These are phyloP conservation scores for Phellopilus nigrolimitatus DNA, from an alignment of 1,284 basidiomycete genomes.

Conservation along the genomic window DNA sequence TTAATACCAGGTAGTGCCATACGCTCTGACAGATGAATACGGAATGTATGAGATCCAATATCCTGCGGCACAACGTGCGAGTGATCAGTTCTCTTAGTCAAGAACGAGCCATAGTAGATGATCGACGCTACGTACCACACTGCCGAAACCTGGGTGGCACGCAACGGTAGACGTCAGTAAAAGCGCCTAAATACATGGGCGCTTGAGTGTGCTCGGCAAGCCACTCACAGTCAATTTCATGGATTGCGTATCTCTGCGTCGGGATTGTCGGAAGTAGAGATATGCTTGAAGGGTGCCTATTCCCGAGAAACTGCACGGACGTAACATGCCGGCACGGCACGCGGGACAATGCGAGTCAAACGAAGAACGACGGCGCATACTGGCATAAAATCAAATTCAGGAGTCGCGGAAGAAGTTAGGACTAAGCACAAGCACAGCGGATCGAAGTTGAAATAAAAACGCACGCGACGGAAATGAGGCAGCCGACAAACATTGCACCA, in stretches of 20 bases:
- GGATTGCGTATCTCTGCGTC: slow-evolving; percentile 6
- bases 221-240: slow-evolving; percentile 14
- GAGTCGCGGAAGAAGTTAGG: neutral
- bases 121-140: slow-evolving; percentile 12
- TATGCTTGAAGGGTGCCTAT: slow-evolving; percentile 17
- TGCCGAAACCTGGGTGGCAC: slow-evolving; percentile 14
- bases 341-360: neutral
- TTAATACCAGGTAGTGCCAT: slow-evolving; percentile 19
- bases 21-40: slow-evolving; percentile 19
- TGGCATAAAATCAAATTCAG: too few species aligned
- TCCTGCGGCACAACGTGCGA: slow-evolving; percentile 1
- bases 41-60: slow-evolving; percentile 18
- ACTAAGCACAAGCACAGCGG: neutral
- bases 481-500: slow-evolving; percentile 19
- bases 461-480: slow-evolving; percentile 18
- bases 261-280: slow-evolving; percentile 19
- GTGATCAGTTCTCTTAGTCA: neutral
- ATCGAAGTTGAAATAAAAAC: slow-evolving; percentile 1
- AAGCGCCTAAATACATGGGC: neutral
- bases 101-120: neutral
- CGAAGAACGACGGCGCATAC: too few species aligned
- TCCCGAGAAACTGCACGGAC: slow-evolving; percentile 14
- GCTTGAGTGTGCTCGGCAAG: neutral
- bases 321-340: neutral
- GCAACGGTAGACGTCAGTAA: neutral